Percentiles rank a stretch among this genome's conserved stretches.
phyloP scores from a whole-genome alignment of 768 basidiomycete genomes.

The Arthromyces matolae region DNA sequence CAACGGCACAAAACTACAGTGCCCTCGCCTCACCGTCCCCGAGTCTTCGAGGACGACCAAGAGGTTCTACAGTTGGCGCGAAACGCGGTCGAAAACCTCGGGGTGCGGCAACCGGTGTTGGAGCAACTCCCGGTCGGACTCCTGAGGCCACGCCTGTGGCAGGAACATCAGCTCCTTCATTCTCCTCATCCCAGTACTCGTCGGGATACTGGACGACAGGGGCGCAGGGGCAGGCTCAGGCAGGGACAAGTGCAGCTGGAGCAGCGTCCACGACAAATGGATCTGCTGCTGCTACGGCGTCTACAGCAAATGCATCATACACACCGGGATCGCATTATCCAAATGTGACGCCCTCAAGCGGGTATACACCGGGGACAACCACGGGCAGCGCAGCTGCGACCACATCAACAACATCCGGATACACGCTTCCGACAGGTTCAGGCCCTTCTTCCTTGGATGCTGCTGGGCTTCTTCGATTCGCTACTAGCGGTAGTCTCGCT shows the following conservation, averaged over 20 bases:
- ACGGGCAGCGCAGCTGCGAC: neutral
- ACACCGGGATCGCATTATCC: slow-evolving; percentile 4
- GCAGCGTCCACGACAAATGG: neutral
- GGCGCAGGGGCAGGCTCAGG: slow-evolving; percentile 1
- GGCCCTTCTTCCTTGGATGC: slow-evolving; percentile 16
- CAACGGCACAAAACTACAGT: slow-evolving; percentile 1
- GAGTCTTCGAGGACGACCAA: slow-evolving; percentile 27
- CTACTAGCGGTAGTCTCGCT: slow-evolving; percentile 16
- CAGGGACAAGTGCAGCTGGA: neutral
- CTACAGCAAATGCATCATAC: slow-evolving; percentile 3
- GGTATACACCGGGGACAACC: slow-evolving; percentile 1
- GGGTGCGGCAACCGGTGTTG: slow-evolving; percentile 24
- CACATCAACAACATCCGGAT: slow-evolving; percentile 1
- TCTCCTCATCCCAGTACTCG: neutral
- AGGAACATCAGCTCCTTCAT: neutral
- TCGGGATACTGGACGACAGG: slow-evolving; percentile 9
- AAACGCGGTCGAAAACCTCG: slow-evolving; percentile 49
- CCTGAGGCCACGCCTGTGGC: slow-evolving; percentile 1
- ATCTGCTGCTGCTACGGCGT: neutral
- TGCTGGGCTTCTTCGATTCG: slow-evolving; percentile 19
- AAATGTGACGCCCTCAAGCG: slow-evolving; percentile 1
- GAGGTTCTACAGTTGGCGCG: slow-evolving; percentile 30
- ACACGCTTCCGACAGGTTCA: slow-evolving; percentile 10
- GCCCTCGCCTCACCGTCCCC: slow-evolving; percentile 9
- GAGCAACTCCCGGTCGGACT: slow-evolving; percentile 1